A percentile compares a stretch with the other conserved stretches of the same genome.
Evolutionary conservation across 306 rosid genomes (phyloP).

Genomic region (Crotalaria pallida): DNA sequence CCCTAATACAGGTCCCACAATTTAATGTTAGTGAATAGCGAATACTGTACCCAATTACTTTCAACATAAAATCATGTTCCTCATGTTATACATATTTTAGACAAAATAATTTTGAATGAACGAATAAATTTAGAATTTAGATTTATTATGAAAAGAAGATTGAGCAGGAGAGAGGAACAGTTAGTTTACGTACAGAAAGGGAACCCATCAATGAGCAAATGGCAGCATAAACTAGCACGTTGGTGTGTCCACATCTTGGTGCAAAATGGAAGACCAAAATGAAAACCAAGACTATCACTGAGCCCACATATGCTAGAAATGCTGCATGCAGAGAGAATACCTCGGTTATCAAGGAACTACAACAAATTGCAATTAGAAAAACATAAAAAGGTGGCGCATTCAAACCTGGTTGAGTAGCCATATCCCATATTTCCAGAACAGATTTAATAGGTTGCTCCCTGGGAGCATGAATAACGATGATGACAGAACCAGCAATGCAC

Average conservation of each 20-base stretch:
- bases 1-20: background rate
- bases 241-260: constrained; percentile 71
- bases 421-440: constrained; percentile 68
- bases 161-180: background rate
- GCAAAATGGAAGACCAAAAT: constrained; percentile 67
- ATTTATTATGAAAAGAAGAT: constrained; percentile 1
- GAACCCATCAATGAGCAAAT: constrained; percentile 94
- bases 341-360: constrained; percentile 11
- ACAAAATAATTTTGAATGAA: background rate
- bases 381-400: background rate
- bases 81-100: background rate
- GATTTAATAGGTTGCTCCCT: constrained; percentile 57
- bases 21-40: background rate
- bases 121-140: background rate
- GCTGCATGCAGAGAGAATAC: constrained; percentile 40
- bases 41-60: background rate
- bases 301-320: constrained; percentile 61
- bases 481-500: constrained; percentile 75
- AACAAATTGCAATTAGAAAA: background rate
- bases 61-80: background rate
- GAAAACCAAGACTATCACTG: constrained; percentile 64
- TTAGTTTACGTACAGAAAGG: constrained; percentile 54
- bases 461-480: constrained; percentile 76
- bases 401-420: constrained; percentile 91
- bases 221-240: constrained; percentile 71